These are phyloP conservation scores for Clavispora fructus DNA, from an alignment of 805 yeast genomes.

Conservation along the genomic window DNA sequence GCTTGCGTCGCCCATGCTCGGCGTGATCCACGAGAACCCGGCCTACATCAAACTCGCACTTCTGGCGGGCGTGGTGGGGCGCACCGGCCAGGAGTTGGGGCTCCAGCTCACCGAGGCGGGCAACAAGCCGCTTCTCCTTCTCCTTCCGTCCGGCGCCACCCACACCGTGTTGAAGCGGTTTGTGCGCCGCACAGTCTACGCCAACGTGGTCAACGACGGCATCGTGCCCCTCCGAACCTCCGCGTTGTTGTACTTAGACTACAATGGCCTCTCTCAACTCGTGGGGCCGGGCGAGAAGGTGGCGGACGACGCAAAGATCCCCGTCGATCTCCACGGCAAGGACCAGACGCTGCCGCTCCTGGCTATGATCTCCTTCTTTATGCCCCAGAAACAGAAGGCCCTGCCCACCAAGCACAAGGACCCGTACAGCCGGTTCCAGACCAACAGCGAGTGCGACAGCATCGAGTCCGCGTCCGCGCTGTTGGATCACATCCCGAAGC, in stretches of 20 bases:
- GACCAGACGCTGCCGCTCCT: conserved; percentile 23
- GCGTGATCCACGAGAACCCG: conserved; percentile 85
- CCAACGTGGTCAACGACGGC: conserved; percentile 89
- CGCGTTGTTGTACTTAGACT: conserved; percentile 78
- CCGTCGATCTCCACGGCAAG: conserved; percentile 12
- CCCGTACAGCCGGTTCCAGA: conserved; percentile 14
- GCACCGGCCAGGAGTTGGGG: conserved; percentile 87
- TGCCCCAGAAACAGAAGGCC: conserved; percentile 36
- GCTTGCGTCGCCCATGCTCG: conserved; percentile 84
- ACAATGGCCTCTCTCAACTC: conserved; percentile 49
- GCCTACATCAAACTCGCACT: conserved; percentile 77
- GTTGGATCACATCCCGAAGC: conserved; percentile 45
- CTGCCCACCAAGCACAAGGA: conserved; percentile 16
- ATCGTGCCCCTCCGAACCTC: conserved; percentile 92
- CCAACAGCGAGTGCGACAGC: conserved; percentile 12
- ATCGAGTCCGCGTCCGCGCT: not conserved
- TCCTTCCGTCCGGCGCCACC: conserved; percentile 74
- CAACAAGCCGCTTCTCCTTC: conserved; percentile 61
- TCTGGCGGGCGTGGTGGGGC: conserved; percentile 86
- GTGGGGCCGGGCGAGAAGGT: not conserved
- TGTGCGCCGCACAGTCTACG: conserved; percentile 72
- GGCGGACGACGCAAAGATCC: conserved; percentile 11
- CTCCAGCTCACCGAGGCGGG: conserved; percentile 39
- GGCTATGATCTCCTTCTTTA: conserved; percentile 34
- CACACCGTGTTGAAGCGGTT: conserved; percentile 59